phyloP scores from a whole-genome alignment of 192 early-diverging fungal species.

The Entomortierella chlamydospora region DNA sequence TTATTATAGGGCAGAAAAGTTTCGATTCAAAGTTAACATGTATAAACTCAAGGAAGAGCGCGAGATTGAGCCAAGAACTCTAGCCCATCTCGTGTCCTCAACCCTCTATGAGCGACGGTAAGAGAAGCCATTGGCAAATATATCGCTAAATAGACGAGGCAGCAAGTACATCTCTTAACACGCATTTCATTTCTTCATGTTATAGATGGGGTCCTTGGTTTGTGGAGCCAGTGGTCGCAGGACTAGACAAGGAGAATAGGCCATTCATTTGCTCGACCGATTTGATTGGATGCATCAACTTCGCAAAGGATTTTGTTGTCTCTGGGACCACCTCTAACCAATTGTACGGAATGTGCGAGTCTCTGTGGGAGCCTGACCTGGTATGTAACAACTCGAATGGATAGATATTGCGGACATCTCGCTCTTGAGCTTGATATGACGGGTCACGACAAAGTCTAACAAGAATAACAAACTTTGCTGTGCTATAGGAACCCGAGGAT shows the following conservation, averaged over 20 bases:
- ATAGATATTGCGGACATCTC: background rate
- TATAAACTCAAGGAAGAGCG: slow-evolving; percentile 97
- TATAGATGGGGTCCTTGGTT: slow-evolving; percentile 97
- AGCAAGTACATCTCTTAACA: no score
- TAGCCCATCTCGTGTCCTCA: slow-evolving; percentile 93
- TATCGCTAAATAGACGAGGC: no score
- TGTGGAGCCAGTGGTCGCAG: slow-evolving; percentile 94
- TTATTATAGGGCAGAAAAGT: slow-evolving; percentile 77
- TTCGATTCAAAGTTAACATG: slow-evolving; percentile 95
- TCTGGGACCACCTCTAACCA: slow-evolving; percentile 87
- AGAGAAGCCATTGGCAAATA: background rate
- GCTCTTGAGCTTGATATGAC: background rate
- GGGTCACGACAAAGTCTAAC: background rate
- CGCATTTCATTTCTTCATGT: no score
- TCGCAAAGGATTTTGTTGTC: slow-evolving; percentile 95
- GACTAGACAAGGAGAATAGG: slow-evolving; percentile 87
- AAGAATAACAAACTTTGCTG: background rate
- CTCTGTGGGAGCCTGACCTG: slow-evolving; percentile 97
- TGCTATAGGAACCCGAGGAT: slow-evolving; percentile 82
- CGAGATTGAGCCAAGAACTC: slow-evolving; percentile 93
- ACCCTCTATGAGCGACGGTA: slow-evolving; percentile 94
- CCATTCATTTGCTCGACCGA: slow-evolving; percentile 97
- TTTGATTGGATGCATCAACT: slow-evolving; percentile 94
- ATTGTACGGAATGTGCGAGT: slow-evolving; percentile 97
- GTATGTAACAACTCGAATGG: slow-evolving; percentile 54